Conservation (phyloP, 2,329 filamentous ascomycete species). For the Monosporascus sp. region DNA sequence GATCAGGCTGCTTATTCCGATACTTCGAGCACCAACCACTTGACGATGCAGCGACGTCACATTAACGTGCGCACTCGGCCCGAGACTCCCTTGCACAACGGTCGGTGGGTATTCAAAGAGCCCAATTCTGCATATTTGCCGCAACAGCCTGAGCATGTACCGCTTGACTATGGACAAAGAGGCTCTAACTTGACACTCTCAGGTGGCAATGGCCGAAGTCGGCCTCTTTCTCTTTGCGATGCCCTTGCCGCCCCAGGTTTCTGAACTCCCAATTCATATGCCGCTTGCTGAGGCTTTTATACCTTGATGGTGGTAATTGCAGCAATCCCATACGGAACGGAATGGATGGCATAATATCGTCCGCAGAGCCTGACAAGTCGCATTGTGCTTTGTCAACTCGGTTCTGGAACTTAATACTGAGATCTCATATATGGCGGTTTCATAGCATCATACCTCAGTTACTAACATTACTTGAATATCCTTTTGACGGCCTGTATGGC, state of each 20-base stretch:
- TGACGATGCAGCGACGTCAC: no score
- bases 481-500: no score
- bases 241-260: background rate
- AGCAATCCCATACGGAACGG: background rate
- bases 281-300: background rate
- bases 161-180: background rate
- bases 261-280: background rate
- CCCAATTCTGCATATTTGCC: no score
- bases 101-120: no score
- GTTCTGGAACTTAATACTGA: background rate
- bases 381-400: background rate
- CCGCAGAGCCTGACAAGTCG: background rate
- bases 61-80: no score
- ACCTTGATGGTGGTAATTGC: background rate
- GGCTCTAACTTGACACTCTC: background rate
- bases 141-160: no score
- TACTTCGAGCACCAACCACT: no score
- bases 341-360: background rate
- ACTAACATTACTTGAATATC: no score
- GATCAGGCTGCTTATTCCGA: no score
- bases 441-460: background rate
- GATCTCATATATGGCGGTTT: background rate
- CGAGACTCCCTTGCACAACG: no score
- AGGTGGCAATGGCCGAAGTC: background rate
- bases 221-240: background rate